Evolutionary conservation across 352 stramenopile species (phyloP), one percentile per base, ranked within the genome.

Genomic region (Plasmopara muralis): DNA sequence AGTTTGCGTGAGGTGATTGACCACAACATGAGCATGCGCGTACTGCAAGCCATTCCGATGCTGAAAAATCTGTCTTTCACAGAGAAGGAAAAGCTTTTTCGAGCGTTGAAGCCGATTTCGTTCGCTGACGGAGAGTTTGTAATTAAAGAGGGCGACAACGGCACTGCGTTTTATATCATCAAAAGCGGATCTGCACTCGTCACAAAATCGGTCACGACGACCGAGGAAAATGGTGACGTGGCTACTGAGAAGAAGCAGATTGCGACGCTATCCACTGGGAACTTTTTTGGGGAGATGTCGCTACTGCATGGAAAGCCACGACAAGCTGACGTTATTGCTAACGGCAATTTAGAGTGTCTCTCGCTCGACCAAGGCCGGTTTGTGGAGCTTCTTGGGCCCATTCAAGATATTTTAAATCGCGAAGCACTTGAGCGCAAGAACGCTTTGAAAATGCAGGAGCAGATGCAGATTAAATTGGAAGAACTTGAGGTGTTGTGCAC

Each of bases 1-100:
- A 85, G 91, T 52, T 65, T 98, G 18, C 68, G 92, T n/a, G 85
- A 89, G 50, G 73, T 97, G 8, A 83, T 98, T 30, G 77, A 96
- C 31, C 69, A 83, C 58, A 97, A 97, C 56, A 79, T 86, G 69
- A 84, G 72, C 49, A 83, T 89, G 57, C 73, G 78, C 9, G 76
- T 89, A 45, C 60, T 89, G n/a, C 76, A 85, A 47, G 75, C 74
- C 16, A 84, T 89, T 43, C 76, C 74, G 20, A 62, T 91, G 48
- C 53, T 91, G 40, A 88, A 91, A 51, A 61, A 79, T n/a, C 55
- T 91, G 0, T 80, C 70, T 15, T 50, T 50, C 2, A 70, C 67
- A 12, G 77, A 89, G 51, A 78, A 77, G 29, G 73, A 85, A 41
- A 75, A 76, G 37, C 69, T 91, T 25, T 87, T 89, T 47, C 42